phyloP scores from a whole-genome alignment of 495 filamentous ascomycete genomes.

The Pseudotulostoma volvatum region DNA sequence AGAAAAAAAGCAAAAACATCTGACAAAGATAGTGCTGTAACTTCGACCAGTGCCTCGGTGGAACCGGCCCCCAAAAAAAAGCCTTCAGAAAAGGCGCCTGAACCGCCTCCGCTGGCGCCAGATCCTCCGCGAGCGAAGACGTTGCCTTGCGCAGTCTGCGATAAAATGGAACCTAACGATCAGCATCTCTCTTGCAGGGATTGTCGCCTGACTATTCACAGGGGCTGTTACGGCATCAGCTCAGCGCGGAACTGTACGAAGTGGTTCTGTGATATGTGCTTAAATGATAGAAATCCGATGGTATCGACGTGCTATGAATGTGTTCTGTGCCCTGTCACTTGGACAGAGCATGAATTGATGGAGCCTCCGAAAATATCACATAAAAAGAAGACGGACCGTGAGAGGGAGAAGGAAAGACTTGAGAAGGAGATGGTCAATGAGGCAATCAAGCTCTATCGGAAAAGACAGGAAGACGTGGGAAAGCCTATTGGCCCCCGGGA shows the following conservation, averaged over 20 bases:
- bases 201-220: constrained; percentile 86
- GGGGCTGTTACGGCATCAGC: constrained; percentile 74
- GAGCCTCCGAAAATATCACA: constrained; percentile 69
- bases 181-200: constrained; percentile 63
- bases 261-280: constrained; percentile 93
- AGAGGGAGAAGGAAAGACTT: constrained; percentile 69
- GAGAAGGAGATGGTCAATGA: constrained; percentile 66
- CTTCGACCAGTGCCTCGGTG: constrained; percentile 29
- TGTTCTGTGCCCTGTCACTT: constrained; percentile 64
- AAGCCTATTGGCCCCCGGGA: constrained; percentile 72
- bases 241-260: constrained; percentile 54
- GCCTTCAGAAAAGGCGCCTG: constrained; percentile 32
- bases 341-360: constrained; percentile 63
- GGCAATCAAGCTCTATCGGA: constrained; percentile 60
- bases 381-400: constrained; percentile 88
- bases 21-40: constrained; percentile 33
- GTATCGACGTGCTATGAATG: constrained; percentile 86
- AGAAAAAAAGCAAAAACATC: constrained; percentile 45
- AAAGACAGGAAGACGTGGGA: constrained; percentile 67
- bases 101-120: constrained; percentile 42
- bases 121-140: constrained; percentile 61
- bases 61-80: constrained; percentile 47
- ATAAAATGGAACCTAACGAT: constrained; percentile 55
- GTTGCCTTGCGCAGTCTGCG: constrained; percentile 76
- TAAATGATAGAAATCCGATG: constrained; percentile 75